These are phyloP conservation scores for Vaccinium macrocarpon DNA, from an alignment of 148 eudicot genomes.

Conservation along the genomic window DNA sequence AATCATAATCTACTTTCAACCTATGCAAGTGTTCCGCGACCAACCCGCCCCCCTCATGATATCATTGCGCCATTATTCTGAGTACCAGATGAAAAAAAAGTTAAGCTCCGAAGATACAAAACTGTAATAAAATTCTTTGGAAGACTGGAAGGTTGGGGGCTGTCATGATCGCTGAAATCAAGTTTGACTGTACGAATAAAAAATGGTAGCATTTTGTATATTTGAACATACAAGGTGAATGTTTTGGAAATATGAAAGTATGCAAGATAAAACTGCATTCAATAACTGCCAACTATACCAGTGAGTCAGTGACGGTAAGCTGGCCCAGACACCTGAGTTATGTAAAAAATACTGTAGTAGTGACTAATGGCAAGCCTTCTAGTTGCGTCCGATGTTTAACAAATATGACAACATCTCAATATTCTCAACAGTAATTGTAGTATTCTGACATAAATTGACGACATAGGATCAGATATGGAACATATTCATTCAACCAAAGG, in stretches of 20 bases:
- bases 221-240: neutral
- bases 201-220: neutral
- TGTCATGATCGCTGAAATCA: neutral
- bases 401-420: neutral
- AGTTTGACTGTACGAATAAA: neutral
- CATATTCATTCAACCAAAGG: neutral
- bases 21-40: neutral
- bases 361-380: constrained; percentile 1
- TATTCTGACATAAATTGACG: neutral
- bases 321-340: neutral
- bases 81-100: neutral
- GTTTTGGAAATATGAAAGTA: neutral
- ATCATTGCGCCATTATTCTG: neutral
- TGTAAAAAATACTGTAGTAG: neutral
- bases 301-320: neutral
- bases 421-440: neutral
- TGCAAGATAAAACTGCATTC: neutral
- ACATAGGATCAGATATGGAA: neutral
- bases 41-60: neutral
- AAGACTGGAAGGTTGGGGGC: neutral
- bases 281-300: neutral
- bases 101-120: neutral
- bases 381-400: neutral
- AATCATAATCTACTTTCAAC: too few relatives aligned
- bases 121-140: neutral